phyloP scores from a whole-genome alignment of 2,329 filamentous ascomycete genomes.

The Aspergillus amoenus region DNA sequence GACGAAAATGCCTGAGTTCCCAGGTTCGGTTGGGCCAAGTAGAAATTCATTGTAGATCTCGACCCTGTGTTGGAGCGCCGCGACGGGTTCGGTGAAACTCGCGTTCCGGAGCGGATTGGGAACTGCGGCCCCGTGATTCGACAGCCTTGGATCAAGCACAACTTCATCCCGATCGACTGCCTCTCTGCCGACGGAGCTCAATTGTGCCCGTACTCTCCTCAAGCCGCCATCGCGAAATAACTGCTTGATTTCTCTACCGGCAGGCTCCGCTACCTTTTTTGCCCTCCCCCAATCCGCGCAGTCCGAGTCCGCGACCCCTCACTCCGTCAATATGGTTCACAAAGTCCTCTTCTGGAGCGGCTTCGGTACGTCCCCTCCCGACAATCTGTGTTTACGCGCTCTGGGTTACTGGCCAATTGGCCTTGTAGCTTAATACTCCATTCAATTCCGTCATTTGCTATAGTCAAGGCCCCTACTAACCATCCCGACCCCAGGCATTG shows the following conservation, averaged over 20 bases:
- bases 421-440: background rate
- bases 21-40: background rate
- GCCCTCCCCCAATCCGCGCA: conserved; percentile 4
- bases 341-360: conserved; percentile 60
- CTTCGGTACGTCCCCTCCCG: conserved; percentile 70
- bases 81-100: conserved; percentile 8
- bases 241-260: conserved; percentile 13
- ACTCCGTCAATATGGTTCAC: conserved; percentile 43
- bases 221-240: conserved; percentile 16
- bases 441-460: background rate
- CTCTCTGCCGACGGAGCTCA: conserved; percentile 19
- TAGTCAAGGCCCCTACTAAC: background rate
- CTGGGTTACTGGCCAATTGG: background rate
- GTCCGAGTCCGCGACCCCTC: conserved; percentile 19
- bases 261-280: conserved; percentile 3
- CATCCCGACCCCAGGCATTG: conserved; percentile 64
- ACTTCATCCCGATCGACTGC: conserved; percentile 20
- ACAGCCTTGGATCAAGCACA: conserved; percentile 14
- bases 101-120: conserved; percentile 24
- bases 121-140: conserved; percentile 39
- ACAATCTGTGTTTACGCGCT: background rate
- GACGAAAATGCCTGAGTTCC: background rate
- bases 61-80: background rate
- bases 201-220: conserved; percentile 26
- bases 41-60: conserved; percentile 1